Evolutionary conservation across 2,329 filamentous ascomycete genomes (phyloP).

Genomic region (Botryotinia convoluta): DNA sequence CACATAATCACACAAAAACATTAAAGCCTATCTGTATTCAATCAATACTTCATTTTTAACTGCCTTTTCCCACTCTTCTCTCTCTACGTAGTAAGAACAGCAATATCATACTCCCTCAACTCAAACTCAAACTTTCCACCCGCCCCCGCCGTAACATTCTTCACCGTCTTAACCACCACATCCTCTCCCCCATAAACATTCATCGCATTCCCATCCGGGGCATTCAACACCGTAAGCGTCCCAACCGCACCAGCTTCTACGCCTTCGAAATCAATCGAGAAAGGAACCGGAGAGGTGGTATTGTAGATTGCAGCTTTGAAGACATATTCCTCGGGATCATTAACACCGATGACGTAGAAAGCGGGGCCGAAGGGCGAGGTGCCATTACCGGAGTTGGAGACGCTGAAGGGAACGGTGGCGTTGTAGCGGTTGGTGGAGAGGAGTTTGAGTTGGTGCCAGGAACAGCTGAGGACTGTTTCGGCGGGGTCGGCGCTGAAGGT

Average conservation of each 20-base stretch:
- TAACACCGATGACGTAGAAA: constrained; percentile 19
- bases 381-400: neutral
- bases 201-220: neutral
- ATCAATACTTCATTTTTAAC: neutral
- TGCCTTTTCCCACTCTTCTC: no score
- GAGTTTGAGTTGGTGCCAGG: constrained; percentile 18
- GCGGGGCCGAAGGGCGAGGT: constrained; percentile 16
- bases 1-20: neutral
- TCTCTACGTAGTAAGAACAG: constrained; percentile 18
- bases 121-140: constrained; percentile 19
- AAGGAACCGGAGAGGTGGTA: constrained; percentile 8
- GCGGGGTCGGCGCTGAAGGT: constrained; percentile 42
- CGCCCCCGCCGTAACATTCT: neutral
- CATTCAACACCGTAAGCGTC: constrained; percentile 18
- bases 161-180: constrained; percentile 12
- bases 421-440: constrained; percentile 17
- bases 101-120: constrained; percentile 21
- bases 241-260: neutral
- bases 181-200: constrained; percentile 15
- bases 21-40: neutral
- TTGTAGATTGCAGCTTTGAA: constrained; percentile 23
- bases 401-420: constrained; percentile 16
- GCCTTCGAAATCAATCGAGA: constrained; percentile 20
- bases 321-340: neutral
- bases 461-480: constrained; percentile 48